phyloP scores from a whole-genome alignment of 2,329 filamentous ascomycete genomes.

The Neonectria faginata region DNA sequence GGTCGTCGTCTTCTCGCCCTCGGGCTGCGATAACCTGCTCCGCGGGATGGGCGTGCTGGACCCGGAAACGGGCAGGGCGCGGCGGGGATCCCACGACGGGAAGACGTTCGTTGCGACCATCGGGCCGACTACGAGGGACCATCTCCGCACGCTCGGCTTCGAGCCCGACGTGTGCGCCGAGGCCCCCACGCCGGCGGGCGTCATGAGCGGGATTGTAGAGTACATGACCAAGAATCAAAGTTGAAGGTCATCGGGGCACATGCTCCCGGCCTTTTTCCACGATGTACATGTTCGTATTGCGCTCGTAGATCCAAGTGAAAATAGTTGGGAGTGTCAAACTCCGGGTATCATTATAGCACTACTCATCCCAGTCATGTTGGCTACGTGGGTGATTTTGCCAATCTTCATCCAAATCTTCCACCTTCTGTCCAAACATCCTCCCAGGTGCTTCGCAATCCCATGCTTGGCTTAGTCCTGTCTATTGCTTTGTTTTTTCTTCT shows the following conservation, averaged over 20 bases:
- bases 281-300: neutral
- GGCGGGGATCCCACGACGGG: constrained; percentile 46
- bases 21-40: constrained; percentile 72
- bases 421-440: neutral
- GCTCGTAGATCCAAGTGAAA: constrained; percentile 10
- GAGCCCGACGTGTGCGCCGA: constrained; percentile 84
- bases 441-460: neutral
- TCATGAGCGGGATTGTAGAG: constrained; percentile 74
- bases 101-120: constrained; percentile 83
- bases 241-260: constrained; percentile 28
- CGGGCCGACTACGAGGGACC: constrained; percentile 88
- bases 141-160: constrained; percentile 75
- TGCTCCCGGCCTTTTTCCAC: neutral
- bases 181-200: constrained; percentile 83
- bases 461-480: neutral
- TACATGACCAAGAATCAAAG: constrained; percentile 38
- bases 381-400: neutral
- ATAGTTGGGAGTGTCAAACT: constrained; percentile 43
- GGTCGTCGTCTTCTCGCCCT: constrained; percentile 81
- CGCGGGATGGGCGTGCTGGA: constrained; percentile 65
- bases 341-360: constrained; percentile 46
- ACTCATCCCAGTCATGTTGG: constrained; percentile 24
- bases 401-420: neutral
- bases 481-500: neutral
- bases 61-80: constrained; percentile 55